Evolutionary conservation across 345 rosid genomes (phyloP).

Genomic region (Populus simonii): DNA sequence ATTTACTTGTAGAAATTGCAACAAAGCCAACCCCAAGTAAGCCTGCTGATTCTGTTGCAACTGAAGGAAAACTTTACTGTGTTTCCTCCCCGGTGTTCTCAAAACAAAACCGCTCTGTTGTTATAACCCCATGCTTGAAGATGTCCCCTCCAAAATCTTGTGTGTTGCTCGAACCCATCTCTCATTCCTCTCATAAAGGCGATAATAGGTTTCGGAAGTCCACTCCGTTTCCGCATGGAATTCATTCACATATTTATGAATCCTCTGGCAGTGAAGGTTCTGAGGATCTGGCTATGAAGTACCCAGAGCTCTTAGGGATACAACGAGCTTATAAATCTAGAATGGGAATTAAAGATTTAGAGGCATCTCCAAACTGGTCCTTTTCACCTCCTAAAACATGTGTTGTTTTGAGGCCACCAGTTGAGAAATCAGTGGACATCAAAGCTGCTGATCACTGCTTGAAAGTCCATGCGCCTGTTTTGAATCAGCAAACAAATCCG

Average conservation of each 20-base stretch:
- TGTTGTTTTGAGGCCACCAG: conserved; percentile 59
- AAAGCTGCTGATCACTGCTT: conserved; percentile 19
- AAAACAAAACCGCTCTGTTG: conserved; percentile 41
- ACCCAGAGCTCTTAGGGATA: conserved; percentile 74
- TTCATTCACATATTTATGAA: conserved; percentile 44
- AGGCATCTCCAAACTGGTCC: conserved; percentile 69
- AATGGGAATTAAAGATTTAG: conserved; percentile 43
- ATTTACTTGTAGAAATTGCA: conserved; percentile 28
- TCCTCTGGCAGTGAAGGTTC: conserved; percentile 51
- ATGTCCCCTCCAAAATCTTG: conserved; percentile 85
- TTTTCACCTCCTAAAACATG: conserved; percentile 92
- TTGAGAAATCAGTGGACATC: conserved; percentile 31
- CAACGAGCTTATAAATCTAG: conserved; percentile 39
- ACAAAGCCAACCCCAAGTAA: conserved; percentile 33
- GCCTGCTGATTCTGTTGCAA: conserved; percentile 31
- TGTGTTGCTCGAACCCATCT: conserved; percentile 56
- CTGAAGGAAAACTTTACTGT: conserved; percentile 17
- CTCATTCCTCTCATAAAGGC: conserved; percentile 31
- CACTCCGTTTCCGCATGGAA: conserved; percentile 55
- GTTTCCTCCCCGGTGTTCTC: conserved; percentile 41
- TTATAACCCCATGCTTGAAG: conserved; percentile 71
- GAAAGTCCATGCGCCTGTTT: conserved; percentile 12
- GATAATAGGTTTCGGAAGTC: conserved; percentile 37
- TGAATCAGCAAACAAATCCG: conserved; percentile 14
- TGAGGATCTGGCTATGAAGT: conserved; percentile 46